Base-by-base conservation (phyloP, 176 grass and related monocot genomes). In the Melocanna baccifera region DNA sequence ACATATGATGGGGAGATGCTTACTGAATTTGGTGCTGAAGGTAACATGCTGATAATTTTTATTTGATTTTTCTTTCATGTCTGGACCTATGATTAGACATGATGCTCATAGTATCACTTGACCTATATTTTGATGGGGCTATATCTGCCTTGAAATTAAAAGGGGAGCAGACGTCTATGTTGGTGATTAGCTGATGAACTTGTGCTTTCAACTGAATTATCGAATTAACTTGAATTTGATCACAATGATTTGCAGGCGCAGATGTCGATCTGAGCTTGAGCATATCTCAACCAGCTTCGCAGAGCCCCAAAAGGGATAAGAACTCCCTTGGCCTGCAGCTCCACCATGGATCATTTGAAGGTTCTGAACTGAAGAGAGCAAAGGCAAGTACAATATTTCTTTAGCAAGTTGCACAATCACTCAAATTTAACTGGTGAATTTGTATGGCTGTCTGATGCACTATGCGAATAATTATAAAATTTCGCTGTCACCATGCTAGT, bases 211-310 rank as follows among this genome's bases (percentile, higher is more conserved):
- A 36, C 61, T 18, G 3, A 57, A 6, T 43, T 74, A 74, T 56
- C 10, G 16, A 64, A 5, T 67, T 66, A 72, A n/a, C 15, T 64
- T 15, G 11, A 19, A 63, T 40, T 78, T 0, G 9, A 50, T 83
- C 42, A 16, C 18, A 12, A 58, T 81, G 19, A 28, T 77, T 66
- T 41, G 20, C 51, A 92, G 90, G 81, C 34, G 77, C 62, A n/a
- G 91, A 92, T 28, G 84, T 99, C 14, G 86, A 99, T 93, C 85
- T 99, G 84, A 94, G 89, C 90, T 88, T 99, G 90, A 96, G 91
- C 67, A 94, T 99, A 92, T 99, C 91, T 87, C 96, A 99, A 87
- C 91, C 96, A 12, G 58, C 63, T 79, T 73, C 71, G 36, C 83
- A 59, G 51, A 89, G 83, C 65, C 88, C 96, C 18, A 89, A 92